A percentile compares a stretch with the other conserved stretches of the same genome.
Conservation (phyloP, 176 grass and related monocot genomes). For the Bothriochloa decipiens region DNA sequence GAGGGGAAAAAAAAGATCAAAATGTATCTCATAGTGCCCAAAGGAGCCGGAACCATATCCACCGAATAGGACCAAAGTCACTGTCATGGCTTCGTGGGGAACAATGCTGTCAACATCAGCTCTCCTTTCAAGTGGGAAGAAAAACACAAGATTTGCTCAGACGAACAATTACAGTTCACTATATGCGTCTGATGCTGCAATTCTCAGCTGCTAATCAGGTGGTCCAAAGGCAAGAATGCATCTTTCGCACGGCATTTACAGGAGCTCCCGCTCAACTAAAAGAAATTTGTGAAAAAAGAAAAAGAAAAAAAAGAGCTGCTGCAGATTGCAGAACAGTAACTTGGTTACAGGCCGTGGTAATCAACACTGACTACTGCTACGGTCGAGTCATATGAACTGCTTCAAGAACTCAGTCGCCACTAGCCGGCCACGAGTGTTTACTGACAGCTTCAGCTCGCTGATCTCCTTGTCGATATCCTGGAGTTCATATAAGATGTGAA, state of each 20-base stretch:
- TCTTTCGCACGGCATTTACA: conserved; percentile 19
- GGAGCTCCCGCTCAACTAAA: neutral
- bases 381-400: conserved; percentile 74
- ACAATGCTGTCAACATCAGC: no score
- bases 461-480: conserved; percentile 97
- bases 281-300: neutral
- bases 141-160: neutral
- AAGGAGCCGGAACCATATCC: no score
- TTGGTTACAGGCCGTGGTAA: neutral
- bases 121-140: no score
- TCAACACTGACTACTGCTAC: neutral
- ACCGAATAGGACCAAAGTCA: no score
- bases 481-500: conserved; percentile 14
- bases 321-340: neutral
- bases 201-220: neutral
- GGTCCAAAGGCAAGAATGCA: neutral
- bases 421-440: conserved; percentile 89
- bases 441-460: conserved; percentile 84
- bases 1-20: no score
- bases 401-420: conserved; percentile 96
- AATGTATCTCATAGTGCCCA: no score
- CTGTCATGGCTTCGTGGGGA: no score
- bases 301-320: no score
- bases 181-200: neutral
- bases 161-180: neutral